Conservation (phyloP, 768 basidiomycete species). For the Mycena haematopus region DNA sequence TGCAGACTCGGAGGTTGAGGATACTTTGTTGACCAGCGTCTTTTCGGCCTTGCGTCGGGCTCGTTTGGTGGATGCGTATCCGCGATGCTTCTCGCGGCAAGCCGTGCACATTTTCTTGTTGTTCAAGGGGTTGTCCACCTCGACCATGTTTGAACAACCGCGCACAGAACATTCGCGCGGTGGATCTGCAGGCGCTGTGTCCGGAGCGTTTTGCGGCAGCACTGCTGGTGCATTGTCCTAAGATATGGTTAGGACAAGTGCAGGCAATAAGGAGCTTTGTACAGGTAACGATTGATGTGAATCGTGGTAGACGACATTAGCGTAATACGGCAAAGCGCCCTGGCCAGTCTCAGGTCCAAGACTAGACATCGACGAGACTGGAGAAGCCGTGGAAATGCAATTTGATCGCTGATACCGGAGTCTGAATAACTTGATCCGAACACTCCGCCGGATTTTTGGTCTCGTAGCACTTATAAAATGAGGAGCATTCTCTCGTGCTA, state of each 20-base stretch:
- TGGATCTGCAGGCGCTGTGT: background rate
- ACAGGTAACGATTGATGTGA: conserved; percentile 5
- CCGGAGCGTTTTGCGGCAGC: background rate
- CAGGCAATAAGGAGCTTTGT: background rate
- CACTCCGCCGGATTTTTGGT: background rate
- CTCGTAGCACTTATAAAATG: too few relatives aligned
- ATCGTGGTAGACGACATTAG: conserved; percentile 7
- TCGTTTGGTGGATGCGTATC: conserved; percentile 58
- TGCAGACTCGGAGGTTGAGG: background rate
- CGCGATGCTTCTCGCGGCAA: conserved; percentile 56
- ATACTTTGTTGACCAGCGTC: conserved; percentile 37
- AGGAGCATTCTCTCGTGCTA: too few relatives aligned
- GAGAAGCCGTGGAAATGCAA: background rate
- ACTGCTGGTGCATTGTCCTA: background rate
- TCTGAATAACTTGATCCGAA: background rate
- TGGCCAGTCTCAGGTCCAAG: background rate
- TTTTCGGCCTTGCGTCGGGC: conserved; percentile 59
- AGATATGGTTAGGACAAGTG: background rate
- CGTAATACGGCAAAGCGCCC: conserved; percentile 6
- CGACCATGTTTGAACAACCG: conserved; percentile 45
- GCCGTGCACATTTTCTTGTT: conserved; percentile 58
- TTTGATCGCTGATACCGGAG: background rate
- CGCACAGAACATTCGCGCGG: conserved; percentile 48
- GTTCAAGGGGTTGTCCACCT: conserved; percentile 21
- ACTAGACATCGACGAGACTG: conserved; percentile 5